A percentile compares a stretch with the other conserved stretches of the same genome.
Evolutionary conservation across 768 basidiomycete genomes (phyloP).

Genomic region (Russula sp.): DNA sequence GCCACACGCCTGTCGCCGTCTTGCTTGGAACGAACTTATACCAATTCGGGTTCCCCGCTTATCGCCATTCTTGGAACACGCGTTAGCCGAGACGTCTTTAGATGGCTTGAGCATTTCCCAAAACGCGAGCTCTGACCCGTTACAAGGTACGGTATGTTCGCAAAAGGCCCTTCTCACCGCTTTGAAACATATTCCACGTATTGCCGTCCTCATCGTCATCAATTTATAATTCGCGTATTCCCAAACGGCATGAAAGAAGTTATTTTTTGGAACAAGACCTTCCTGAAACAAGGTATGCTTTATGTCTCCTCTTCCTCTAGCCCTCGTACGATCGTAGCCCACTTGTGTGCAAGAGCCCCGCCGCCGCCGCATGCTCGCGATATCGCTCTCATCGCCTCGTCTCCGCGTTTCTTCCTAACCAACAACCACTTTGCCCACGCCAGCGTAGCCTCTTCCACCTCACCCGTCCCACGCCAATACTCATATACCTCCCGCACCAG

Average conservation of each 20-base stretch:
- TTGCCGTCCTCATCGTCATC: no score
- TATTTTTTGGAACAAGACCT: no score
- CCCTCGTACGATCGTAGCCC: slow-evolving; percentile 33
- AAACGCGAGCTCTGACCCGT: neutral
- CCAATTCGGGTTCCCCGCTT: neutral
- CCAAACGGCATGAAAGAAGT: no score
- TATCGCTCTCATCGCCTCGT: slow-evolving; percentile 42
- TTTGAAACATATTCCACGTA: no score
- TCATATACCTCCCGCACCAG: slow-evolving; percentile 43
- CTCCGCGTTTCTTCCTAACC: slow-evolving; percentile 27
- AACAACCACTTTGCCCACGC: slow-evolving; percentile 51
- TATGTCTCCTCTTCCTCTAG: slow-evolving; percentile 9
- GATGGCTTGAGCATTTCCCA: neutral
- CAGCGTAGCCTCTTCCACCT: slow-evolving; percentile 39
- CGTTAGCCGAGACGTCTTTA: no score
- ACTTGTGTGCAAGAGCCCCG: slow-evolving; percentile 40
- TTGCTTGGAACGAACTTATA: neutral
- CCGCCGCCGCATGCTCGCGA: slow-evolving; percentile 37
- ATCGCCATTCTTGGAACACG: neutral
- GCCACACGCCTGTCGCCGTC: neutral
- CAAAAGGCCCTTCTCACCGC: neutral
- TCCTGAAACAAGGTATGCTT: no score
- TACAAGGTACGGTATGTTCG: neutral
- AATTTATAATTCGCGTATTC: no score
- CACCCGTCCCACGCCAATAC: slow-evolving; percentile 44